A percentile compares a stretch with the other conserved stretches of the same genome.
Evolutionary conservation across 306 rosid genomes (phyloP).

Genomic region (Fragaria ananassa): DNA sequence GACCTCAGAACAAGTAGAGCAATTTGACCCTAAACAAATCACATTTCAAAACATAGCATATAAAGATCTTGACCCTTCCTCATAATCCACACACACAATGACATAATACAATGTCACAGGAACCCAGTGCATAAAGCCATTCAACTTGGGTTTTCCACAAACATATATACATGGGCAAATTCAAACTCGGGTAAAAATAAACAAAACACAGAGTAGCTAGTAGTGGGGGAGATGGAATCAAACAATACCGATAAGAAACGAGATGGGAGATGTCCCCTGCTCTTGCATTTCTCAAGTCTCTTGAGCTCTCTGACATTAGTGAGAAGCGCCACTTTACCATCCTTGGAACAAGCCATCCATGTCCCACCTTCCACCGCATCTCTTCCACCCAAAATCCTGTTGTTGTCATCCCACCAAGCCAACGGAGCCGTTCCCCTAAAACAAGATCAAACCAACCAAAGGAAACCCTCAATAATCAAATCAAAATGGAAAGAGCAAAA

Average conservation of each 20-base stretch:
- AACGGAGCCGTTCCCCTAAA: conserved; percentile 52
- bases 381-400: conserved; percentile 58
- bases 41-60: neutral
- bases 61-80: neutral
- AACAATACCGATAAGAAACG: conserved; percentile 52
- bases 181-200: neutral
- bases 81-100: neutral
- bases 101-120: neutral
- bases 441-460: neutral
- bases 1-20: neutral
- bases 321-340: conserved; percentile 63
- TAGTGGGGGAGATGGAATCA: neutral
- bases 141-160: neutral
- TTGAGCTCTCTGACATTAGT: conserved; percentile 66
- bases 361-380: conserved; percentile 71
- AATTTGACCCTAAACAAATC: neutral
- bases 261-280: conserved; percentile 67
- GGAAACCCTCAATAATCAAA: neutral
- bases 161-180: neutral
- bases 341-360: conserved; percentile 56
- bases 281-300: conserved; percentile 41
- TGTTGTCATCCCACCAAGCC: conserved; percentile 62
- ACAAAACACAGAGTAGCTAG: conserved; percentile 14
- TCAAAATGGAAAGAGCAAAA: neutral
- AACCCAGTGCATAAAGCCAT: neutral